A percentile compares a stretch with the other conserved stretches of the same genome.
Conservation (phyloP, 179 eudicot genomes). For the Dionaea muscipula region DNA sequence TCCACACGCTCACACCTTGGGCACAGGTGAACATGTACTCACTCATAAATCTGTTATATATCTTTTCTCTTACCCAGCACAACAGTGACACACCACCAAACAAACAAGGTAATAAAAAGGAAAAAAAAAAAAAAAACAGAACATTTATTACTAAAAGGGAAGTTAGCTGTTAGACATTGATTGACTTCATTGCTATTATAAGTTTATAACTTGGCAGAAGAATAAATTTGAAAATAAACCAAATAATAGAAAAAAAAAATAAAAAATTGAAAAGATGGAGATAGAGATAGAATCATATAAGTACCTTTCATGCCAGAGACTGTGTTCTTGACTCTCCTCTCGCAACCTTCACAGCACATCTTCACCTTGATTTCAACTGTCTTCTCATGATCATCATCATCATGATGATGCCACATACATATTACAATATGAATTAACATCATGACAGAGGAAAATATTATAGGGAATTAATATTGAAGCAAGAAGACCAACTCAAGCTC, state of each 20-base stretch:
- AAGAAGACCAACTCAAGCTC: too few species aligned
- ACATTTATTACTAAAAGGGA: background rate
- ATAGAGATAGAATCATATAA: too few species aligned
- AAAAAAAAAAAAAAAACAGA: background rate
- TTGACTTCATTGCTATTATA: background rate
- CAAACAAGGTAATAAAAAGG: background rate
- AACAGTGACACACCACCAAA: too few species aligned
- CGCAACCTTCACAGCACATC: conserved; percentile 50
- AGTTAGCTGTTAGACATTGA: too few species aligned
- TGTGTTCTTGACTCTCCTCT: conserved; percentile 27
- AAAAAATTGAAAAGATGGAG: background rate
- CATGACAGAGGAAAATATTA: background rate
- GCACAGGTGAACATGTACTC: background rate
- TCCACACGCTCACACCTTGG: too few species aligned
- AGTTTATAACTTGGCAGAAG: background rate
- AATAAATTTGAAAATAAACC: too few species aligned
- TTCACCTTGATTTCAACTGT: conserved; percentile 37
- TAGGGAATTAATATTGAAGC: conserved; percentile 1
- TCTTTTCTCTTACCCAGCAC: too few species aligned
- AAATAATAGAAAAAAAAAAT: too few species aligned
- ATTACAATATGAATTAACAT: background rate
- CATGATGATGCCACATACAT: background rate
- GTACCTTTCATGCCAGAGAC: conserved; percentile 30
- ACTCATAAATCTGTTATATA: too few species aligned
- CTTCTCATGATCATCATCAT: conserved; percentile 8